A percentile compares a stretch with the other conserved stretches of the same genome.
Evolutionary conservation across 495 filamentous ascomycete genomes (phyloP).

Genomic region (Aspergillus egyptiacus): DNA sequence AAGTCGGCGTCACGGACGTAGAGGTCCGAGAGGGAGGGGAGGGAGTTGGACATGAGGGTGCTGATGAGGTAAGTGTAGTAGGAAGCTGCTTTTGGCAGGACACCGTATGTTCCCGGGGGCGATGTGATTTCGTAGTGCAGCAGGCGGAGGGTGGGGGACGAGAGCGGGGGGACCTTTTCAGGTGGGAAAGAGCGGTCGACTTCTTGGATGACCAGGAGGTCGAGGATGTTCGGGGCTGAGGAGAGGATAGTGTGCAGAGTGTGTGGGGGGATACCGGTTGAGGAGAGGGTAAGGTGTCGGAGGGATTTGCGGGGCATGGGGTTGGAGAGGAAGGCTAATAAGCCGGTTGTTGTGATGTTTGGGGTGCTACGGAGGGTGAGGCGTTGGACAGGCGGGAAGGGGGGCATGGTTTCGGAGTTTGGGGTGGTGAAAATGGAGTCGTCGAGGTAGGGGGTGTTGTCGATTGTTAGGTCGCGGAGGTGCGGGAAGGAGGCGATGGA

Average conservation of each 20-base stretch:
- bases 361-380: conserved; percentile 63
- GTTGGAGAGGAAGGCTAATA: conserved; percentile 55
- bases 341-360: conserved; percentile 62
- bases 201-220: conserved; percentile 60
- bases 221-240: conserved; percentile 53
- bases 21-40: conserved; percentile 65
- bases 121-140: conserved; percentile 79
- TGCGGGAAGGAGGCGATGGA: conserved; percentile 60
- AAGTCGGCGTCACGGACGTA: conserved; percentile 84
- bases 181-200: conserved; percentile 60
- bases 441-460: conserved; percentile 59
- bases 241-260: conserved; percentile 60
- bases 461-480: conserved; percentile 67
- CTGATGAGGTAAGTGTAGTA: conserved; percentile 86
- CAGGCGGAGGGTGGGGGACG: conserved; percentile 58
- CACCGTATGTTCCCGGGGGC: conserved; percentile 42
- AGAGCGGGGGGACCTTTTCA: conserved; percentile 55
- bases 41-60: conserved; percentile 65
- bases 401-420: conserved; percentile 52
- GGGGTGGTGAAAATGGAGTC: conserved; percentile 65
- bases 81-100: conserved; percentile 54
- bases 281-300: conserved; percentile 54
- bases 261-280: conserved; percentile 60
- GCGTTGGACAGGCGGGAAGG: conserved; percentile 64
- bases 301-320: conserved; percentile 47